A percentile compares a stretch with the other conserved stretches of the same genome.
phyloP scores from a whole-genome alignment of 2,329 filamentous ascomycete species.

The Aspergillus flavus region DNA sequence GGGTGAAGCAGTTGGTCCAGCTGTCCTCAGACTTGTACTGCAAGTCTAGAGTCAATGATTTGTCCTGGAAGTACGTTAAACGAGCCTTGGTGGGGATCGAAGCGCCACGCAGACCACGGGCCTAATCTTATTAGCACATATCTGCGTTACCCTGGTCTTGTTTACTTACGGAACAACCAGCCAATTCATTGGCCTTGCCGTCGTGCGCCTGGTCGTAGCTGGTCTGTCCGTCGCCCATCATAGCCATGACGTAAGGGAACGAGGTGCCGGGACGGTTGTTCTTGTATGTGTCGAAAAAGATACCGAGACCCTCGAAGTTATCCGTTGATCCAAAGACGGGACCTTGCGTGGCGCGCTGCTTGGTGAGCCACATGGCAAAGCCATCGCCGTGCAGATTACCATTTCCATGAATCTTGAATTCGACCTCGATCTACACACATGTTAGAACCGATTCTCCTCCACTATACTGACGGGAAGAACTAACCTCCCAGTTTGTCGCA shows the following conservation, averaged over 20 bases:
- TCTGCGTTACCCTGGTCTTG: no score
- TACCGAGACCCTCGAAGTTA: conserved; percentile 87
- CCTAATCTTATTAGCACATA: conserved; percentile 44
- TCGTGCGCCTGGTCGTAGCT: conserved; percentile 91
- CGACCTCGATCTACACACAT: conserved; percentile 72
- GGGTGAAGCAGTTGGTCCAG: conserved; percentile 88
- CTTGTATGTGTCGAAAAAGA: conserved; percentile 99
- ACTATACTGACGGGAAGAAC: conserved; percentile 10
- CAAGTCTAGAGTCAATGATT: conserved; percentile 83
- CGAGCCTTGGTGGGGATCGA: conserved; percentile 79
- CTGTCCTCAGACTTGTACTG: conserved; percentile 90
- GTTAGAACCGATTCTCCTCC: not conserved
- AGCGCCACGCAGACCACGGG: conserved; percentile 82
- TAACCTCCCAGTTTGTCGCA: conserved; percentile 93
- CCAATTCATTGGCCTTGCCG: conserved; percentile 88
- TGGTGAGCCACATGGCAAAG: conserved; percentile 97
- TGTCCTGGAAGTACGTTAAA: conserved; percentile 96
- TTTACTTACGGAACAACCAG: conserved; percentile 76
- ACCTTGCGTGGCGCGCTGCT: conserved; percentile 78
- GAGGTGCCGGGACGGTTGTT: conserved; percentile 95
- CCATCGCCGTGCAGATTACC: conserved; percentile 93
- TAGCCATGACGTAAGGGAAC: conserved; percentile 98
- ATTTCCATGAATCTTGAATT: conserved; percentile 90
- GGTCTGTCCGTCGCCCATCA: conserved; percentile 90
- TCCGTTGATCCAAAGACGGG: conserved; percentile 87